Percentiles rank a stretch among this genome's conserved stretches.
Conservation (phyloP, 202 grass and related monocot species). For the Elaeis oleifera region DNA sequence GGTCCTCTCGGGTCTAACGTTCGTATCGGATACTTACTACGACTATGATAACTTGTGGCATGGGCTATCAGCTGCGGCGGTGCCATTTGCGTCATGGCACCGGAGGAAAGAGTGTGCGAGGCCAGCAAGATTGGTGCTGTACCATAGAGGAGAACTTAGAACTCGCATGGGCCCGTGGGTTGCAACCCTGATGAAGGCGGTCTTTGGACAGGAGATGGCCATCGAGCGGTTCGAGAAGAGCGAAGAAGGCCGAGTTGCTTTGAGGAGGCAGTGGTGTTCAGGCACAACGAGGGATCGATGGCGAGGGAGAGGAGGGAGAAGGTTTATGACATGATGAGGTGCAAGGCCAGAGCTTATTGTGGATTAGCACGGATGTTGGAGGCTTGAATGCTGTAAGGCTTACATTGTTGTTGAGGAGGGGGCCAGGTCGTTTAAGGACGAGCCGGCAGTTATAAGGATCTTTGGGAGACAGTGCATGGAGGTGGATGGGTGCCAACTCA, state of each 20-base stretch:
- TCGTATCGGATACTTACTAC: conserved; percentile 57
- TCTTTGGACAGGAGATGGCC: conserved; percentile 10
- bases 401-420: conserved; percentile 23
- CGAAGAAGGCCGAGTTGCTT: conserved; percentile 17
- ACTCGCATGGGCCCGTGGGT: conserved; percentile 13
- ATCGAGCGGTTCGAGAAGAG: conserved; percentile 20
- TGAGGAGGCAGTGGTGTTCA: conserved; percentile 31
- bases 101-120: conserved; percentile 27
- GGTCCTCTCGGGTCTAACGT: conserved; percentile 34
- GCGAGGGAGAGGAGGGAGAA: conserved; percentile 19
- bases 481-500: conserved; percentile 23
- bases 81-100: conserved; percentile 54
- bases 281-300: conserved; percentile 34
- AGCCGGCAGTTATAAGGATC: conserved; percentile 11
- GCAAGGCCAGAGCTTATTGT: conserved; percentile 26
- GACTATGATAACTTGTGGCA: conserved; percentile 60
- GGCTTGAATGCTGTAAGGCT: conserved; percentile 11
- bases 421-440: conserved; percentile 32
- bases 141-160: conserved; percentile 32
- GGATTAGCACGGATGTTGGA: conserved; percentile 8
- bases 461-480: conserved; percentile 25
- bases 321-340: conserved; percentile 35
- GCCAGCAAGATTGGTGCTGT: conserved; percentile 51
- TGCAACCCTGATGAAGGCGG: conserved; percentile 7
- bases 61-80: conserved; percentile 24